These are phyloP conservation scores for Cryphonectria naterciae DNA, from an alignment of 2,329 filamentous ascomycete species.

Conservation along the genomic window DNA sequence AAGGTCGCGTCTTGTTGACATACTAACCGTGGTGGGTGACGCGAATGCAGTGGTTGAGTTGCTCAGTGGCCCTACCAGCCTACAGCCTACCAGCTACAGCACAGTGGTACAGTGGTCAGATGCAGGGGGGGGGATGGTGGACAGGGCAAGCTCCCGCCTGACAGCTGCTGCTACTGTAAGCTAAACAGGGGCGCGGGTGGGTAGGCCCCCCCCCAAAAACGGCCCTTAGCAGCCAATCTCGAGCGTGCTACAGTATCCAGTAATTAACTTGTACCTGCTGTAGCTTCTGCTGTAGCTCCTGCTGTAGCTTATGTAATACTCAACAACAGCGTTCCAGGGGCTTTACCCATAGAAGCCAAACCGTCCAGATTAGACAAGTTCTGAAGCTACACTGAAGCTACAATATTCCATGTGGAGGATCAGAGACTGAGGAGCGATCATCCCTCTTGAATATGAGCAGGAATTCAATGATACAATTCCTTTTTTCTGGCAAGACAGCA, in stretches of 20 bases:
- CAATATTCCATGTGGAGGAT: too few species aligned
- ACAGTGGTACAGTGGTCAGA: neutral
- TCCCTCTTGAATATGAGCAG: too few species aligned
- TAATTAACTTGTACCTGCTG: neutral
- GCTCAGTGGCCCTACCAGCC: neutral
- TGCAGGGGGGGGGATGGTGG: too few species aligned
- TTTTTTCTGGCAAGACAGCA: neutral
- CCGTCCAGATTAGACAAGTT: too few species aligned
- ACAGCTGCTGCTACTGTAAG: neutral
- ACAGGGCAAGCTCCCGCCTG: slow-evolving; percentile 2
- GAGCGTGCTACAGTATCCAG: neutral
- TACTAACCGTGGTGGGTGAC: neutral
- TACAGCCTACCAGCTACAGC: neutral
- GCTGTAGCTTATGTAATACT: neutral
- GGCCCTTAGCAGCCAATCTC: slow-evolving; percentile 6
- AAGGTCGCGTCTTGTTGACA: slow-evolving; percentile 22
- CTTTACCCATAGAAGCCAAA: too few species aligned
- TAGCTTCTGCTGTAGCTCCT: neutral
- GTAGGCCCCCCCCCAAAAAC: too few species aligned
- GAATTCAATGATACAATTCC: neutral
- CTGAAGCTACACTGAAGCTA: too few species aligned
- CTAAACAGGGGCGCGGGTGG: neutral
- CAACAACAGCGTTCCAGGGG: neutral
- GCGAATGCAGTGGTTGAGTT: slow-evolving; percentile 9
- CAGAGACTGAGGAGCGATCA: too few species aligned